Percentiles rank a stretch among this genome's conserved stretches.
Conservation (phyloP, 495 filamentous ascomycete genomes). For the Trichoderma asperelloides region DNA sequence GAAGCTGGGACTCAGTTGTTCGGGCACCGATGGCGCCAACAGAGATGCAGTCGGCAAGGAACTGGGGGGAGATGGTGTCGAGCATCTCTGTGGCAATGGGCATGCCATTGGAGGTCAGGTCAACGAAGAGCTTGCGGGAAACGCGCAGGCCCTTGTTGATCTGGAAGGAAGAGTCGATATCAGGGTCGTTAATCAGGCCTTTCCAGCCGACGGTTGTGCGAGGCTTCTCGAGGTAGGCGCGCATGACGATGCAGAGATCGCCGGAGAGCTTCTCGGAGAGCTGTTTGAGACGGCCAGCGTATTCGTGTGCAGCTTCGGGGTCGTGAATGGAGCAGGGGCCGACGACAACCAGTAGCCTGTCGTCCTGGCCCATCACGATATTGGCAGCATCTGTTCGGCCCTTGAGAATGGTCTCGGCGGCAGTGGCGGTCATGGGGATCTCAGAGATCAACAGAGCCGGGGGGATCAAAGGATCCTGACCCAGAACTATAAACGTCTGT, state of each 20-base stretch:
- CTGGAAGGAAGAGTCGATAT: slow-evolving; percentile 93
- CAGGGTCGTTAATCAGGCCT: slow-evolving; percentile 96
- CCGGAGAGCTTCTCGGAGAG: slow-evolving; percentile 64
- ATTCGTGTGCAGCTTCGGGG: slow-evolving; percentile 78
- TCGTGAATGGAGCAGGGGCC: slow-evolving; percentile 98
- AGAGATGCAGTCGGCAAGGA: slow-evolving; percentile 89
- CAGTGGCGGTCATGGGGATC: slow-evolving; percentile 64
- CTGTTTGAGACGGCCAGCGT: slow-evolving; percentile 65
- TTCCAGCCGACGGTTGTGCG: slow-evolving; percentile 99
- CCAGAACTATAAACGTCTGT: slow-evolving; percentile 55
- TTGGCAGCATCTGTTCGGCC: slow-evolving; percentile 75
- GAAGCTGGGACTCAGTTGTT: slow-evolving; percentile 94
- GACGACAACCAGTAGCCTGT: slow-evolving; percentile 88
- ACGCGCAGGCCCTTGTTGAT: slow-evolving; percentile 98
- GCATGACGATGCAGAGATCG: slow-evolving; percentile 91
- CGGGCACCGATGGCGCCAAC: slow-evolving; percentile 92
- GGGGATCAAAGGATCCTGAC: slow-evolving; percentile 90
- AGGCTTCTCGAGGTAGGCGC: slow-evolving; percentile 97
- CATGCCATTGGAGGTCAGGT: slow-evolving; percentile 77
- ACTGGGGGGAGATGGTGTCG: slow-evolving; percentile 93
- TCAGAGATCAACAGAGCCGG: slow-evolving; percentile 82
- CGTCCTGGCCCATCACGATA: slow-evolving; percentile 68
- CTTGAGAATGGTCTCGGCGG: slow-evolving; percentile 60
- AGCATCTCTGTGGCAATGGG: slow-evolving; percentile 97
- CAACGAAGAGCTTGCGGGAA: slow-evolving; percentile 79